A percentile compares a stretch with the other conserved stretches of the same genome.
Evolutionary conservation across 2,329 filamentous ascomycete species (phyloP).

Genomic region (Mollisia scopiformis): DNA sequence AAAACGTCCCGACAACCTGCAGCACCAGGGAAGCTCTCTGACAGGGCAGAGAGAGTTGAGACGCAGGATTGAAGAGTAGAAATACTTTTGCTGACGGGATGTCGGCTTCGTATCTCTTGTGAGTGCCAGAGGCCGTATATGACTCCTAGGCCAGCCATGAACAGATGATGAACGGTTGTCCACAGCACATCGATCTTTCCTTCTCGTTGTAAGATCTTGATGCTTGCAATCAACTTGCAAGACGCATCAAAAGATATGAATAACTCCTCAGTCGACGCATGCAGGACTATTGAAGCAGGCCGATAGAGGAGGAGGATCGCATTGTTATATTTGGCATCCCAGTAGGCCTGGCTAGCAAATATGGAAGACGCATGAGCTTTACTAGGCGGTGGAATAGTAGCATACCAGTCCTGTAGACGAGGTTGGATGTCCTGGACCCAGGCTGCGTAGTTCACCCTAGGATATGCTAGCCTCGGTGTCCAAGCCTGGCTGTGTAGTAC

Average conservation of each 20-base stretch:
- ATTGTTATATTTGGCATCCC: conserved; percentile 38
- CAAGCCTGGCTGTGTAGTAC: conserved; percentile 36
- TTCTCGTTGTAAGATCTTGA: conserved; percentile 38
- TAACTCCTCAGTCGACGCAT: conserved; percentile 30
- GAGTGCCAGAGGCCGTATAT: conserved; percentile 40
- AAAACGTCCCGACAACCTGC: conserved; percentile 36
- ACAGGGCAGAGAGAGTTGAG: conserved; percentile 37
- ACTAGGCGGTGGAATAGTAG: conserved; percentile 31
- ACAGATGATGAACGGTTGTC: conserved; percentile 38
- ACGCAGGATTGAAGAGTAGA: conserved; percentile 36
- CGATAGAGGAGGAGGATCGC: conserved; percentile 38
- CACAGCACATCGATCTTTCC: conserved; percentile 37
- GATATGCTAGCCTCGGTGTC: conserved; percentile 34
- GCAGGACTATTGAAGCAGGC: conserved; percentile 30
- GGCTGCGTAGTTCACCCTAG: conserved; percentile 31
- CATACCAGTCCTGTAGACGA: conserved; percentile 37
- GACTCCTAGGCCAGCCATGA: conserved; percentile 38
- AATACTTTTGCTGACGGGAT: conserved; percentile 19
- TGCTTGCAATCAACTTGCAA: conserved; percentile 33
- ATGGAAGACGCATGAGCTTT: conserved; percentile 34
- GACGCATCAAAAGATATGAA: conserved; percentile 33
- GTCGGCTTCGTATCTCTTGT: conserved; percentile 34
- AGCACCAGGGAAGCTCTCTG: conserved; percentile 38
- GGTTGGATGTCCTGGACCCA: conserved; percentile 37
- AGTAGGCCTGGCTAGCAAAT: conserved; percentile 35